Evolutionary conservation across 306 rosid species (phyloP).

Genomic region (Fragaria nilgerrensis): DNA sequence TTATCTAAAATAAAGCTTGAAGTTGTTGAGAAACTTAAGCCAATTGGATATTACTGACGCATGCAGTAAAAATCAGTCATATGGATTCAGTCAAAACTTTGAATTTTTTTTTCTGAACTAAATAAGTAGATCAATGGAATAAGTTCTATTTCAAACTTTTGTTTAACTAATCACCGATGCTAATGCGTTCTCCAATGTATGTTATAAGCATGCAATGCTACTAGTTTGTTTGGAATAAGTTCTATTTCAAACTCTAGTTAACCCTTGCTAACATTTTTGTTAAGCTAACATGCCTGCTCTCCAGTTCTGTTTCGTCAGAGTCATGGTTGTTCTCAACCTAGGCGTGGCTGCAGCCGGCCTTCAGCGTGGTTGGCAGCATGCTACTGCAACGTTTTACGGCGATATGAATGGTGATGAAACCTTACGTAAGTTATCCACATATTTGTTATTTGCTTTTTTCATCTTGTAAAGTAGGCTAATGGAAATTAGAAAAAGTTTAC

Average conservation of each 20-base stretch:
- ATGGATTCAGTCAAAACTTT: neutral
- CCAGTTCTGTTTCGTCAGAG: neutral
- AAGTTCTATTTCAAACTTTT: no score
- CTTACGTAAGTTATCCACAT: neutral
- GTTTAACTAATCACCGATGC: neutral
- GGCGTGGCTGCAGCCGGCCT: neutral
- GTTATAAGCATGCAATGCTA: neutral
- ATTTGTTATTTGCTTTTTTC: neutral
- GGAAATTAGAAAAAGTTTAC: neutral
- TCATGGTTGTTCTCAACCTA: neutral
- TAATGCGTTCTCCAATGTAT: neutral
- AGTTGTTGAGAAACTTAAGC: no score
- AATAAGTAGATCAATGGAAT: neutral
- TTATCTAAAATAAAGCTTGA: no score
- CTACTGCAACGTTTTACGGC: slow-evolving; percentile 3
- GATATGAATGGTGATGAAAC: slow-evolving; percentile 3
- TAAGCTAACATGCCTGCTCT: neutral
- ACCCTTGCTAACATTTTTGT: neutral
- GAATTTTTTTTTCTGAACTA: neutral
- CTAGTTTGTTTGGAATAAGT: neutral
- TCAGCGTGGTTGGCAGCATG: neutral
- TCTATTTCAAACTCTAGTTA: neutral
- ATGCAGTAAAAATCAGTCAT: no score
- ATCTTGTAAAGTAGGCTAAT: neutral
- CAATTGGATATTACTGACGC: no score